Base-by-base conservation (phyloP, 345 rosid genomes). In the Citrus medica region DNA sequence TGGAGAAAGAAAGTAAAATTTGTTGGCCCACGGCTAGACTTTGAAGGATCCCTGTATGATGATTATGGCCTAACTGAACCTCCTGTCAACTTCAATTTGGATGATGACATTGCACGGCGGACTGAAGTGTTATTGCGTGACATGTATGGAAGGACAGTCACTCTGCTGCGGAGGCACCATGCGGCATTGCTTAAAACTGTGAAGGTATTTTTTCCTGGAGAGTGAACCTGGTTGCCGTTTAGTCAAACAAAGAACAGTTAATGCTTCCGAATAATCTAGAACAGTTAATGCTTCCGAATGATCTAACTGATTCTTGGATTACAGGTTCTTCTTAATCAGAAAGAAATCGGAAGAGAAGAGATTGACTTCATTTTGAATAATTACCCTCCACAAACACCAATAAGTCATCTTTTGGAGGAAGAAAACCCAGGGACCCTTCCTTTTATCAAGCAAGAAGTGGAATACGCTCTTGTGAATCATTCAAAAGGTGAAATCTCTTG, bases 11-110 rank as follows among this genome's bases (percentile, higher is more conserved):
- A 85, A 9, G 85, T 79, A 67, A 84, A 88, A 87, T 93, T 92
- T 7, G 92, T 93, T 4, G 98, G 98, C 61, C 98, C 98, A 30
- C 92, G 95, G 37, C 81, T 94, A 79, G 95, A 94, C 82, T 94
- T 94, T 79, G 98, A 94, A 86, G 97, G 98, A 82, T 90, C 98
- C 2, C 98, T 93, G 53, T 94, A 94, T 22, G 92, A 92, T 13
- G 92, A 90, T 77, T 88, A 92, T 42, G 93, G 74, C 82, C 88
- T 93, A 5, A 86, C 89, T 28, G 97, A 94, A 82, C 97, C 92
- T 0, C 94, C 98, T 0, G 22, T 94, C 55, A 94, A 94, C 92
- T 89, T 95, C 85, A 83, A 93, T 84, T 70, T 95, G 88, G 98
- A 93, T 40, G 98, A 93, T 81, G 87, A 95, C 76, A 90, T 90